Evolutionary conservation across 257 asterid species (phyloP).

Genomic region (Rhazya stricta): DNA sequence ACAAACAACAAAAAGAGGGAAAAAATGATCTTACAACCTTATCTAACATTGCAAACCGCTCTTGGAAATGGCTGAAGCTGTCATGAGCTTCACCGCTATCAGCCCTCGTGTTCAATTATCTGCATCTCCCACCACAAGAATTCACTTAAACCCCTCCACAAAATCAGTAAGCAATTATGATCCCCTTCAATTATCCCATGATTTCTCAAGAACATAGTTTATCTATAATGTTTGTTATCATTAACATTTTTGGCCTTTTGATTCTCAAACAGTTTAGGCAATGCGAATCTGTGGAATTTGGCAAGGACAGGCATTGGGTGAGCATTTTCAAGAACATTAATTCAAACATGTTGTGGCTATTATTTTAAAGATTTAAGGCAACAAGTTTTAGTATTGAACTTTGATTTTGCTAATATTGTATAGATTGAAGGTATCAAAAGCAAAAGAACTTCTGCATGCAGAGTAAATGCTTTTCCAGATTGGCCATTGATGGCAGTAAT

Average conservation of each 20-base stretch:
- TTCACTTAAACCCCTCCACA: constrained; percentile 23
- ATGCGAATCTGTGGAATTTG: constrained; percentile 30
- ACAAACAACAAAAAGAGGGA: constrained; percentile 1
- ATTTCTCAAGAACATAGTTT: neutral
- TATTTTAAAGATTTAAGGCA: too few species aligned
- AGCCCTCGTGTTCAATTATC: constrained; percentile 28
- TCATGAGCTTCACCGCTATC: constrained; percentile 43
- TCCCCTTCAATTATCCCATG: neutral
- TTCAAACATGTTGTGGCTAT: neutral
- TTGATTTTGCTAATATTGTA: neutral
- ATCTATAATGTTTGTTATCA: neutral
- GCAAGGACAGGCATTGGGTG: constrained; percentile 40
- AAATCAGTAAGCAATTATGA: constrained; percentile 30
- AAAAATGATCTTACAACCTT: neutral
- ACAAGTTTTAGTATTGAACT: too few species aligned
- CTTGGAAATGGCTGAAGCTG: constrained; percentile 49
- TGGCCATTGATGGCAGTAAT: constrained; percentile 88
- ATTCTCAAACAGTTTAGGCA: constrained; percentile 36
- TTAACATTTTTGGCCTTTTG: neutral
- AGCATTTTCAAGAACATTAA: neutral
- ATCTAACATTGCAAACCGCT: constrained; percentile 11
- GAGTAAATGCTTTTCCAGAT: constrained; percentile 55
- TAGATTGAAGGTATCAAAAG: constrained; percentile 34
- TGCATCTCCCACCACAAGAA: constrained; percentile 20
- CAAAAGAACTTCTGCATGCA: constrained; percentile 20